Conservation (phyloP, 148 eudicot species). For the Mesembryanthemum crystallinum region DNA sequence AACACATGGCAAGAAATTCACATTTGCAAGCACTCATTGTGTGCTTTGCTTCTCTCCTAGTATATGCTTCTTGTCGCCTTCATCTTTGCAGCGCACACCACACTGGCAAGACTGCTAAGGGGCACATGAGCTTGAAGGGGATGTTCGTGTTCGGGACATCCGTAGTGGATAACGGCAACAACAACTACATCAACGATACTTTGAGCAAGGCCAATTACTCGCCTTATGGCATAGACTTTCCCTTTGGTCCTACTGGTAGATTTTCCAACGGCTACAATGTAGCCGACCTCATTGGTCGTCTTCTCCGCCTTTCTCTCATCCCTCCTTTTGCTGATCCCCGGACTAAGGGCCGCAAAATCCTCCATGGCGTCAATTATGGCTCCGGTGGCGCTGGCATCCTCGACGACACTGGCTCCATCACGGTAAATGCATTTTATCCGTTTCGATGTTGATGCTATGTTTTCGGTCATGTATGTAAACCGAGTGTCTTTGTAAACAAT, state of each 20-base stretch:
- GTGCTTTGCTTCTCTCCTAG: too few relatives aligned
- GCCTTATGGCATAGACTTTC: slow-evolving; percentile 39
- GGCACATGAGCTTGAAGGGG: slow-evolving; percentile 12
- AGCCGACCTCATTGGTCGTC: slow-evolving; percentile 25
- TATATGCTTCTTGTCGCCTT: too few relatives aligned
- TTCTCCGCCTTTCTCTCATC: slow-evolving; percentile 25
- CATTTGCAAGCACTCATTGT: too few relatives aligned
- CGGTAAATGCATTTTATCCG: neutral
- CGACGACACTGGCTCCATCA: slow-evolving; percentile 23
- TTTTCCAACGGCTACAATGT: slow-evolving; percentile 35
- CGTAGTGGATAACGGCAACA: slow-evolving; percentile 40
- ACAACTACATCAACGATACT: slow-evolving; percentile 22
- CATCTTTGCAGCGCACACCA: slow-evolving; percentile 5
- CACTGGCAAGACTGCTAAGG: too few relatives aligned
- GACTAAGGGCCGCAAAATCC: neutral
- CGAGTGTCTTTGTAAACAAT: too few relatives aligned
- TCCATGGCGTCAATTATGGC: slow-evolving; percentile 35
- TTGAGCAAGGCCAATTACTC: slow-evolving; percentile 24
- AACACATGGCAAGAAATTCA: too few relatives aligned
- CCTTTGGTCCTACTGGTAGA: slow-evolving; percentile 33
- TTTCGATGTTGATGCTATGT: too few relatives aligned
- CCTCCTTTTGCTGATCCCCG: slow-evolving; percentile 20
- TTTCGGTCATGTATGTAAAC: too few relatives aligned
- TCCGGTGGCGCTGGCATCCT: slow-evolving; percentile 37
- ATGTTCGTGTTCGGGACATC: slow-evolving; percentile 40